Conservation (phyloP, 331 rosid species). For the Arachis monticola region DNA sequence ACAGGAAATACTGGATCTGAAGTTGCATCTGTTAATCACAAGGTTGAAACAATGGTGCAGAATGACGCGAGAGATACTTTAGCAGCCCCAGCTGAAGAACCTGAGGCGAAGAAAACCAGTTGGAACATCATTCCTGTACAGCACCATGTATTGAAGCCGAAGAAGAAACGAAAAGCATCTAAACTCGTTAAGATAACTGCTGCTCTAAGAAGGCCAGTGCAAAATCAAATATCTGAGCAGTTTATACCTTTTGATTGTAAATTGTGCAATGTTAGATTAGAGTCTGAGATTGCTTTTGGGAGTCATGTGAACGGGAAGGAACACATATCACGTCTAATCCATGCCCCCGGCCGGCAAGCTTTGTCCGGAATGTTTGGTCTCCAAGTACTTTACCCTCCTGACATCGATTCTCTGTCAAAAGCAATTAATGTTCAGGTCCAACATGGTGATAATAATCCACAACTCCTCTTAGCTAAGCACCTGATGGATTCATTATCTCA, state of each 20-base stretch:
- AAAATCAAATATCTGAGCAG: constrained; percentile 56
- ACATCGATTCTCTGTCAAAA: constrained; percentile 49
- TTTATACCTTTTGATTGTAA: constrained; percentile 56
- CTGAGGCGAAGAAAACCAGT: constrained; percentile 38
- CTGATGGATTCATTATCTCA: constrained; percentile 63
- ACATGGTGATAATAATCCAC: constrained; percentile 71
- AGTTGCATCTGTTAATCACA: constrained; percentile 44
- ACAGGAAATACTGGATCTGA: constrained; percentile 44
- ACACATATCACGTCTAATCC: constrained; percentile 56
- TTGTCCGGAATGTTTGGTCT: constrained; percentile 54
- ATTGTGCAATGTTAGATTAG: constrained; percentile 81
- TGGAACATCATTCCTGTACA: constrained; percentile 46
- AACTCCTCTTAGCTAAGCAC: constrained; percentile 70
- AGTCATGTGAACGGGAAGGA: constrained; percentile 78
- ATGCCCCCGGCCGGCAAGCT: constrained; percentile 57
- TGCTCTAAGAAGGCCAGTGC: constrained; percentile 57
- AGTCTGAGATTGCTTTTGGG: constrained; percentile 65
- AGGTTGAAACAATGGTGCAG: constrained; percentile 52
- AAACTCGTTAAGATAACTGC: constrained; percentile 55
- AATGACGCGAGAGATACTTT: constrained; percentile 42
- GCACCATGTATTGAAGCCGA: constrained; percentile 65
- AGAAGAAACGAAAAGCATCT: constrained; percentile 62
- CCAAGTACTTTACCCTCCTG: constrained; percentile 57
- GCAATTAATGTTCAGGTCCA: constrained; percentile 55
- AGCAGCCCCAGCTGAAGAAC: constrained; percentile 49